Evolutionary conservation across 192 early-diverging fungal species (phyloP), one percentile per base, ranked within the genome.

Genomic region (Umbelopsis isabellina): DNA sequence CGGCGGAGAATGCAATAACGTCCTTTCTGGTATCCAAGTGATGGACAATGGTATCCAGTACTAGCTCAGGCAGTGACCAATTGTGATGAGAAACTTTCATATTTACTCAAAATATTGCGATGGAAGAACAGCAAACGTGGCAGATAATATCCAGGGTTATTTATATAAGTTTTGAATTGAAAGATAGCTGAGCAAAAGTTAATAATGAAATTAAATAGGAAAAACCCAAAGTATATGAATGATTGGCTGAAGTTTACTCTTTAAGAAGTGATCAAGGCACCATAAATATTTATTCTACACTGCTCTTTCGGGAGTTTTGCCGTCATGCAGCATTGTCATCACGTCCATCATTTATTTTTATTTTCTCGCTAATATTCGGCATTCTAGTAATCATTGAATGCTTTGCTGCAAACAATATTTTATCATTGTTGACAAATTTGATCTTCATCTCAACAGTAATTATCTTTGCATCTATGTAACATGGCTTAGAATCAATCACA

Each of bases 311-410:
- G 55, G 55, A 33, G 55, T 30, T 61, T 30, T 35, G 55, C 55
- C 55, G 55, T 61, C 48, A 55, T 55, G 52, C 52, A 55, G 12
- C 12, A 35, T 61, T 61, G 55, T 30, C 55, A 61, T 35, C 55
- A 61, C 23, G 55, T 18, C 52, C 30, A 61, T 58, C 25, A 58
- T 58, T 12, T 51, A 8, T 20, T 33, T 58, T 58, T 15, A 13
- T 16, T 30, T 61, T 30, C 55, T 35, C 37, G 37, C 37, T 41
- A 41, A 5, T 30, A 15, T 35, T 61, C 55, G 55, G 25, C 55
- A 61, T n/a, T 61, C 33, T 61, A 61, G 55, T 6, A 61, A 41
- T 41, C 1, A 6, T 41, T 41, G 10, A 41, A 41, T 6, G 6
- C 6, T 30, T 30, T 41, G 37, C 10, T 41, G 37, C 37, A 41